Percentiles rank a stretch among this genome's conserved stretches.
Evolutionary conservation across 2,329 filamentous ascomycete genomes (phyloP).

Genomic region (Diaporthe velutina): DNA sequence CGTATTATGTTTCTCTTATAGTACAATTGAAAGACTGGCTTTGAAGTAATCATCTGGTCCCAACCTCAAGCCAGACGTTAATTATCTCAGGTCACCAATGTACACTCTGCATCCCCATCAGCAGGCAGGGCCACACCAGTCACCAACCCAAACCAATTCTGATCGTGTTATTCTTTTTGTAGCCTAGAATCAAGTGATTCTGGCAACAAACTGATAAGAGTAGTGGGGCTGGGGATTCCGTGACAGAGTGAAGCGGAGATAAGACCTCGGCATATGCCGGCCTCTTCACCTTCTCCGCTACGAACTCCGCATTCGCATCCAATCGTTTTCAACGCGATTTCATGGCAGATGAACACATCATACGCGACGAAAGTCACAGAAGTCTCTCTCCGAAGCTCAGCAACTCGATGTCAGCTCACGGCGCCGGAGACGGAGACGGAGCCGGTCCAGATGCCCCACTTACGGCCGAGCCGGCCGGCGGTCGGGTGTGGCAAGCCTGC

Average conservation of each 20-base stretch:
- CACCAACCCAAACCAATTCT: too few relatives aligned
- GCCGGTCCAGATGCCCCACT: not conserved
- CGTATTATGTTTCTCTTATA: too few relatives aligned
- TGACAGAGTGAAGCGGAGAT: not conserved
- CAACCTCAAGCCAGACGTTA: too few relatives aligned
- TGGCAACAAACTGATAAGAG: not conserved
- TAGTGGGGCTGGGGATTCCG: not conserved
- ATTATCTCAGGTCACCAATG: too few relatives aligned
- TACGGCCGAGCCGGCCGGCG: not conserved
- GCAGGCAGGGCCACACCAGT: too few relatives aligned
- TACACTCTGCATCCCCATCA: too few relatives aligned
- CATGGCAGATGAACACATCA: not conserved
- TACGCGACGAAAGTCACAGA: not conserved
- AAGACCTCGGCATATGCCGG: not conserved
- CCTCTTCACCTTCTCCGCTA: not conserved
- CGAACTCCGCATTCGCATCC: not conserved
- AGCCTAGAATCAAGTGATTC: not conserved
- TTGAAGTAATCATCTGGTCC: too few relatives aligned
- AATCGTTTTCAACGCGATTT: not conserved
- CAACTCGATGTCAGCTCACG: not conserved
- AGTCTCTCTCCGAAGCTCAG: not conserved
- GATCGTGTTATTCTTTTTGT: not conserved
- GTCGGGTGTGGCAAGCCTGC: conserved; percentile 2
- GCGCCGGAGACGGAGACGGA: not conserved
- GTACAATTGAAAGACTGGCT: too few relatives aligned